Evolutionary conservation across 164 flowering plant species (phyloP).

Genomic region (Brasenia schreberi): DNA sequence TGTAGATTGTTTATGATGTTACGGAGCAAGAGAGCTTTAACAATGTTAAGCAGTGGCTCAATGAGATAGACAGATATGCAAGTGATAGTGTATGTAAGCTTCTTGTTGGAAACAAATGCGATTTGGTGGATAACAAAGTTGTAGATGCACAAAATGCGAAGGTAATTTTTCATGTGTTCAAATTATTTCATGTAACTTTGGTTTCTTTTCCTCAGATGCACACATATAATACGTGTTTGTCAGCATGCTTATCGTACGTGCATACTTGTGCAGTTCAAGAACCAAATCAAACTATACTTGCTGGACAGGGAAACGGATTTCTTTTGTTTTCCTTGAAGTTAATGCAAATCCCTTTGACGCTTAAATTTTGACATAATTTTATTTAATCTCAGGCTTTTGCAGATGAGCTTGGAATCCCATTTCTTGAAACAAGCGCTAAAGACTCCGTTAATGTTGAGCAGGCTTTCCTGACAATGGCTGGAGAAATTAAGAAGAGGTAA

Average conservation of each 20-base stretch:
- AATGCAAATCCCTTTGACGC: background rate
- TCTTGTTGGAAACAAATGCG: conserved; percentile 60
- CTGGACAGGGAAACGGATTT: no score
- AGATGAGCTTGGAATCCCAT: conserved; percentile 72
- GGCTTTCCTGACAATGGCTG: conserved; percentile 73
- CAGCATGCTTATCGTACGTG: no score
- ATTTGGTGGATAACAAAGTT: conserved; percentile 46
- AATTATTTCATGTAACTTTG: background rate
- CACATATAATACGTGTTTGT: no score
- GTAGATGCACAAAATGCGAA: conserved; percentile 42
- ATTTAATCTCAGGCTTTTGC: conserved; percentile 48
- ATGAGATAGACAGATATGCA: conserved; percentile 58
- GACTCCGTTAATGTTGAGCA: conserved; percentile 68
- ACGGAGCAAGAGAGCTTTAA: conserved; percentile 62
- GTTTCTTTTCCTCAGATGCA: background rate
- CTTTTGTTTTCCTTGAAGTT: no score
- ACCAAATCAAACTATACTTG: no score
- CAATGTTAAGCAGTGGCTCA: conserved; percentile 59
- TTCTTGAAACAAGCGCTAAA: conserved; percentile 78
- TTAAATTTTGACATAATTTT: background rate
- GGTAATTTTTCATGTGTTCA: conserved; percentile 14
- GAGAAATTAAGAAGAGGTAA: conserved; percentile 61
- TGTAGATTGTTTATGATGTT: conserved; percentile 57
- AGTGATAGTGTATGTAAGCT: conserved; percentile 58
- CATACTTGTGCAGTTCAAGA: no score